Base-by-base conservation (phyloP, 768 basidiomycete genomes). In the Mycena leptocephala region DNA sequence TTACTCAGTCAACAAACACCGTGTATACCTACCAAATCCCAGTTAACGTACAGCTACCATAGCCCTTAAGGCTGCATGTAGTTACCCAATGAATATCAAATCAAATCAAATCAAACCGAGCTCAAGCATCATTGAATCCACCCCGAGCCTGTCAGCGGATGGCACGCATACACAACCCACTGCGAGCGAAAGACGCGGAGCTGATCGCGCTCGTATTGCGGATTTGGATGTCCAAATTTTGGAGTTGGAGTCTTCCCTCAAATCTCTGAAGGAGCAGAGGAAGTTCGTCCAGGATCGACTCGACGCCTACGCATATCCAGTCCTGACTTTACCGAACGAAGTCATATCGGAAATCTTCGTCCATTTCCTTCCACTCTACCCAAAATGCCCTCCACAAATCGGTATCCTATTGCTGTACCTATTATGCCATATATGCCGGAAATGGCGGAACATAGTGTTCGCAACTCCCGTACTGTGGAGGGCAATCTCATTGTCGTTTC, bases 401-500 rank as follows among this genome's bases (percentile, higher is more conserved):
- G 37, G 63, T 16, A 20, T 28, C 20, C 26, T 22, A 2, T 72
- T 55, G 9, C 71, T 53, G 14, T 4, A 28, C 13, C 8, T 56
- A 11, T 35, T 66, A 5, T 26, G 53, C 30, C 63, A 65, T 22
- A 72, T 72, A 22, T 72, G 71, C 22, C 62, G 51, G 9, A 37
- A 11, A 24, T 72, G 39, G 71, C 35, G 69, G 28, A 14, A 61
- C 13, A 41, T 58, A 26, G 63, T 58, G 28, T 28, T 70, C 22
- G 22, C 53, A 10, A 56, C 63, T 35, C 63, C 71, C n/a, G 28
- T 55, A 8, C 71, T 72, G 2, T 72, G 71, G 71, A 8, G 63
- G n/a, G 63, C 53, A 4, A 43, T 65, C 26, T 9, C 16, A 37
- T 20, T 48, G 7, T 33, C 8, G 41, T 43, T 16, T 1, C 7